Evolutionary conservation across 192 early-diverging fungal species (phyloP).

Genomic region (Podila epicladia): DNA sequence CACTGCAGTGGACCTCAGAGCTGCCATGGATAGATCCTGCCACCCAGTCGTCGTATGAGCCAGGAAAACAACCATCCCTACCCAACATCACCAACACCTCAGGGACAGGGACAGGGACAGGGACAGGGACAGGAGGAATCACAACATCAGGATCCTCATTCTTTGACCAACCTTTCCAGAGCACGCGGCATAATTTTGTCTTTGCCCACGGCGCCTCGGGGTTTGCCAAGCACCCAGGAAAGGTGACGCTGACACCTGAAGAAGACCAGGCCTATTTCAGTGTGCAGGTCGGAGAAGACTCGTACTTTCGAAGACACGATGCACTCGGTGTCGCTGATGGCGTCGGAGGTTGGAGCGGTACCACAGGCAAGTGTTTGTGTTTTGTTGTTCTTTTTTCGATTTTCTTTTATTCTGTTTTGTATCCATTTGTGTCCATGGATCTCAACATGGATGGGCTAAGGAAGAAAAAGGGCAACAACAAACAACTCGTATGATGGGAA

Average conservation of each 20-base stretch:
- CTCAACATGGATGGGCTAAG: neutral
- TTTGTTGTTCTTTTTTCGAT: neutral
- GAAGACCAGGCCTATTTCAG: conserved; percentile 67
- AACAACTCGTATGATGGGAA: neutral
- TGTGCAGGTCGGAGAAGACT: conserved; percentile 90
- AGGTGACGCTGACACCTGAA: conserved; percentile 33
- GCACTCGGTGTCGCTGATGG: conserved; percentile 95
- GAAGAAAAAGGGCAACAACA: neutral
- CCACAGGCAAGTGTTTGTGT: conserved; percentile 43
- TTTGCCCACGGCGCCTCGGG: conserved; percentile 62
- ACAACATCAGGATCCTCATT: conserved; percentile 11
- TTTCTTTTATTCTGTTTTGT: neutral
- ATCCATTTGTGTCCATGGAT: too few relatives aligned
- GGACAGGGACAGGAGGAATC: neutral
- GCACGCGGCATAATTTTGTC: conserved; percentile 50
- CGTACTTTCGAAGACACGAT: conserved; percentile 89
- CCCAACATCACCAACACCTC: too few relatives aligned
- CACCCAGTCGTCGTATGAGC: conserved; percentile 20
- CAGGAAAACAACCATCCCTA: conserved; percentile 6
- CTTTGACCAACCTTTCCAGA: conserved; percentile 48
- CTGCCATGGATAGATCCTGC: conserved; percentile 46
- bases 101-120: conserved; percentile 3
- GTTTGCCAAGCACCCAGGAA: conserved; percentile 55
- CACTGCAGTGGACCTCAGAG: conserved; percentile 29
- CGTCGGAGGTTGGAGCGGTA: conserved; percentile 93